Evolutionary conservation across 2,329 filamentous ascomycete species (phyloP).

Genomic region (Simplicillium sp.): DNA sequence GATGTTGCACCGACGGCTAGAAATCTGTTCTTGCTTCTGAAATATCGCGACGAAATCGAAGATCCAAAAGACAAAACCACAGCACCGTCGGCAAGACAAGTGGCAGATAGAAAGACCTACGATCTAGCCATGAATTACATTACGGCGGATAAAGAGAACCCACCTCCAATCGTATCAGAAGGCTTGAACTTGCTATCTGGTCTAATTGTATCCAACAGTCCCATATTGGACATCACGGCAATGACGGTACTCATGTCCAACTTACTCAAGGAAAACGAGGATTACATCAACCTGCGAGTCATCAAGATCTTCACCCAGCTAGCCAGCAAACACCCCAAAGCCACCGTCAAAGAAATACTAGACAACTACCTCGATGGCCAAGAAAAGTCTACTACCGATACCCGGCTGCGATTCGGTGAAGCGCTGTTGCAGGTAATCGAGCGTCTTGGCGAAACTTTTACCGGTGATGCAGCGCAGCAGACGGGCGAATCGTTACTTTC

Average conservation of each 20-base stretch:
- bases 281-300: constrained; percentile 62
- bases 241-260: constrained; percentile 54
- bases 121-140: constrained; percentile 56
- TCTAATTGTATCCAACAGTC: constrained; percentile 44
- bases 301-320: constrained; percentile 57
- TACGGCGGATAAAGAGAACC: constrained; percentile 45
- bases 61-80: constrained; percentile 26
- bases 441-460: constrained; percentile 45
- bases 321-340: constrained; percentile 50
- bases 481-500: constrained; percentile 51
- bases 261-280: constrained; percentile 56
- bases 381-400: constrained; percentile 50
- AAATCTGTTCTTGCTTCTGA: constrained; percentile 46
- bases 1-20: constrained; percentile 42
- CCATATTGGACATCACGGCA: constrained; percentile 57
- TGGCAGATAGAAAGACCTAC: constrained; percentile 54
- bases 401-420: constrained; percentile 60
- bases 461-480: constrained; percentile 39
- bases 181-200: constrained; percentile 50
- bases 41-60: constrained; percentile 44
- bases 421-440: constrained; percentile 56
- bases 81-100: constrained; percentile 33
- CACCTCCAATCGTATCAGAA: constrained; percentile 57
- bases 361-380: constrained; percentile 58
- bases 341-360: constrained; percentile 52